Conservation (phyloP, 202 grass and related monocot genomes). For the Zizania palustris region DNA sequence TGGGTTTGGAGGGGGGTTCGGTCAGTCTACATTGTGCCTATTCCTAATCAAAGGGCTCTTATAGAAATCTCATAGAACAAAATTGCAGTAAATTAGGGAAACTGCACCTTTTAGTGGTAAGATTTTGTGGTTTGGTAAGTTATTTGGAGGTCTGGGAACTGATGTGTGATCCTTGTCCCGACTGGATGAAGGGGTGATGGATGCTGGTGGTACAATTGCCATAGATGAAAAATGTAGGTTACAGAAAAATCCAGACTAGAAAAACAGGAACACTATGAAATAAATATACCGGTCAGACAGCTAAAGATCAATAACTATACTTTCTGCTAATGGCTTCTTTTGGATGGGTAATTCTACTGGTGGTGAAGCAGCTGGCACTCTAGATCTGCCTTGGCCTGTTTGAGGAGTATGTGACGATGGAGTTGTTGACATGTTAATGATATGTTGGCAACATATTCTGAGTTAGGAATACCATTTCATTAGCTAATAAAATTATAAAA, state of each 20-base stretch:
- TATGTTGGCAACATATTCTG: constrained; percentile 39
- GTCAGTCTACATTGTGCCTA: constrained; percentile 19
- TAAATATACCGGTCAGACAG: constrained; percentile 1
- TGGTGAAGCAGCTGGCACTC: constrained; percentile 37
- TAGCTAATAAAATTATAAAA: constrained; percentile 26
- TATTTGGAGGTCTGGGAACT: constrained; percentile 39
- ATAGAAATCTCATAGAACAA: constrained; percentile 3
- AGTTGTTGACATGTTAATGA: constrained; percentile 28
- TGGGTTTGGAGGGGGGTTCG: constrained; percentile 17
- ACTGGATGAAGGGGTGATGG: constrained; percentile 23
- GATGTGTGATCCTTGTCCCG: constrained; percentile 17
- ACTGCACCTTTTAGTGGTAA: constrained; percentile 41
- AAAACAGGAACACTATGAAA: constrained; percentile 15
- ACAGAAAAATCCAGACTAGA: constrained; percentile 26
- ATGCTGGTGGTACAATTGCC: constrained; percentile 15
- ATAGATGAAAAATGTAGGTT: constrained; percentile 6
- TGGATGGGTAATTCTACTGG: constrained; percentile 16
- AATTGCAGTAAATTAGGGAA: constrained; percentile 30
- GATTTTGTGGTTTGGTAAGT: constrained; percentile 28
- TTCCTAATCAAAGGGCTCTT: constrained; percentile 22
- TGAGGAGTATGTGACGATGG: constrained; percentile 35
- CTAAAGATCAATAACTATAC: constrained; percentile 24
- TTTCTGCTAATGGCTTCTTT: constrained; percentile 14
- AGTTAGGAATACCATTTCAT: constrained; percentile 36
- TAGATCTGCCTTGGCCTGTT: constrained; percentile 39